Evolutionary conservation across 2,329 filamentous ascomycete genomes (phyloP).

Genomic region (Curvularia sp.): DNA sequence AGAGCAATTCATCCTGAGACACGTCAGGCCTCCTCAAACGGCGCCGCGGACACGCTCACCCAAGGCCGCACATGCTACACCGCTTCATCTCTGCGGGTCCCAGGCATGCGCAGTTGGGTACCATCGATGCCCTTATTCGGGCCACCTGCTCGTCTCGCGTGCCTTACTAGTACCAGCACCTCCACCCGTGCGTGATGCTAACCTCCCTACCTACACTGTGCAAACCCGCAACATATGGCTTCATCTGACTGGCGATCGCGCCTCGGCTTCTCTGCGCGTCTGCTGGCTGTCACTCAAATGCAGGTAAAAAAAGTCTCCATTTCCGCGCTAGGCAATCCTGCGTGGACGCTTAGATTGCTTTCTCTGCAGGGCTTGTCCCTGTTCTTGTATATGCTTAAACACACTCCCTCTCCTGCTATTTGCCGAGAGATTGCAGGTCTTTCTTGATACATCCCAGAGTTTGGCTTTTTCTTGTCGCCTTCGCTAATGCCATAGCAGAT

Average conservation of each 20-base stretch:
- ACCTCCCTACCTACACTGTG: neutral
- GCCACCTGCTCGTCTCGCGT: slow-evolving; percentile 3
- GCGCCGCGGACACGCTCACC: slow-evolving; percentile 3
- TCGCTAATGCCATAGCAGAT: slow-evolving; percentile 47
- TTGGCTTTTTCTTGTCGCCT: neutral
- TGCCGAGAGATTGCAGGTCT: neutral
- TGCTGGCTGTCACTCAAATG: slow-evolving; percentile 57
- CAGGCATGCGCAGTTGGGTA: slow-evolving; percentile 13
- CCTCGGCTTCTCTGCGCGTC: slow-evolving; percentile 55
- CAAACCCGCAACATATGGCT: slow-evolving; percentile 26
- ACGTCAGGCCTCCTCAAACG: neutral
- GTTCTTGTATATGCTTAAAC: slow-evolving; percentile 5
- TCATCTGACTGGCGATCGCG: slow-evolving; percentile 50
- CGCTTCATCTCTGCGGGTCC: slow-evolving; percentile 7
- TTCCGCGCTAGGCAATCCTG: slow-evolving; percentile 12
- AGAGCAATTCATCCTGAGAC: slow-evolving; percentile 1
- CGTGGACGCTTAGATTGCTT: neutral
- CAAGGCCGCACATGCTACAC: neutral
- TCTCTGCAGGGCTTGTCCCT: slow-evolving; percentile 8
- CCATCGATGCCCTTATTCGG: slow-evolving; percentile 15
- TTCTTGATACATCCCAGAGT: neutral
- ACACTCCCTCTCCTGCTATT: slow-evolving; percentile 5
- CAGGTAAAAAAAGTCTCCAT: slow-evolving; percentile 48
- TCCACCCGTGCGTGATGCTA: slow-evolving; percentile 5
- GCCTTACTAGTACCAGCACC: neutral